Percentiles rank a stretch among this genome's conserved stretches.
Evolutionary conservation across 169 alveolate genomes (phyloP).

Genomic region (Plasmodium cynomolgi): DNA sequence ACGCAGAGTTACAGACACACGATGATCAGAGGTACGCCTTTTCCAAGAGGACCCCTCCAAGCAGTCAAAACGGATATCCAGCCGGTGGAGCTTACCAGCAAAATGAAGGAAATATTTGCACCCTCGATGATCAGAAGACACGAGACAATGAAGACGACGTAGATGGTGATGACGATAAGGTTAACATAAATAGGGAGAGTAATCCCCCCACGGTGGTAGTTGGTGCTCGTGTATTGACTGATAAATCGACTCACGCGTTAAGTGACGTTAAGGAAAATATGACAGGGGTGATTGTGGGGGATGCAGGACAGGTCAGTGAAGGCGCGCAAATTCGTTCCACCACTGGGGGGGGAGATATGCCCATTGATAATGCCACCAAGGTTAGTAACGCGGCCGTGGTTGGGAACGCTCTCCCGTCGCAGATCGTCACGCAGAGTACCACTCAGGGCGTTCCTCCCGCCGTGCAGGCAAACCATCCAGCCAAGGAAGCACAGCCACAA

Average conservation of each 20-base stretch:
- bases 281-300: no score
- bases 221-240: background rate
- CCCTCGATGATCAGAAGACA: background rate
- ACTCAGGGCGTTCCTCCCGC: background rate
- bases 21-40: background rate
- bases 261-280: background rate
- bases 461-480: background rate
- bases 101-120: background rate
- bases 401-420: background rate
- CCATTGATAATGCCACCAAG: background rate
- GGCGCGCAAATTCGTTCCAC: background rate
- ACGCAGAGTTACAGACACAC: background rate
- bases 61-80: background rate
- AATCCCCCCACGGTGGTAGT: background rate
- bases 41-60: background rate
- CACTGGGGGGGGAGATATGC: background rate
- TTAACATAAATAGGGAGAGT: background rate
- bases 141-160: background rate
- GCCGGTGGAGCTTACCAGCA: background rate
- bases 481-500: background rate
- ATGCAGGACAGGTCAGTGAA: background rate
- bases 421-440: background rate
- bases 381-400: background rate
- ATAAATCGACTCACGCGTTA: background rate
- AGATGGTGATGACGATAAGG: background rate